A percentile compares a stretch with the other conserved stretches of the same genome.
Conservation (phyloP, 371 early-diverging fungal genomes). For the Sporodiniella umbellata region DNA sequence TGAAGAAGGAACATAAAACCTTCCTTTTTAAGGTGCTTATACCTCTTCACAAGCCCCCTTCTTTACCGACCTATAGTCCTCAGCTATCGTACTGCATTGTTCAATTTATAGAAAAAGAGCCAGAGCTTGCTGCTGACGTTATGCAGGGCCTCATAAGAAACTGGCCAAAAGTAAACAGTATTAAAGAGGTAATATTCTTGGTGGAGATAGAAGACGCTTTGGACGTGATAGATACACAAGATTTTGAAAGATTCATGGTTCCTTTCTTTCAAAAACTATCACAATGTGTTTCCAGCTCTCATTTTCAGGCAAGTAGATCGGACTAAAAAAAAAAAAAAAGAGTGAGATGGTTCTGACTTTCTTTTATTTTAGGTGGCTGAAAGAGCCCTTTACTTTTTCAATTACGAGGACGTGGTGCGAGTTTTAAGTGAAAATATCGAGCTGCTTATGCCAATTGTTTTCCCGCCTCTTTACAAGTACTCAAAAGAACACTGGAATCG, state of each 20-base stretch:
- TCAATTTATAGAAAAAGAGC: conserved; percentile 97
- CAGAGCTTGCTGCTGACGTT: conserved; percentile 84
- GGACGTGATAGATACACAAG: conserved; percentile 87
- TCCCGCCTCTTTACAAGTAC: conserved; percentile 85
- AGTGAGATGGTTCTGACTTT: not conserved
- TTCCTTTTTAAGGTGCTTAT: conserved; percentile 90
- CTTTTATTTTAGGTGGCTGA: conserved; percentile 78
- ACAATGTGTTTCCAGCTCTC: conserved; percentile 89
- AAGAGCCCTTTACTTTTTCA: conserved; percentile 95
- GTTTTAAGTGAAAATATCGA: conserved; percentile 86
- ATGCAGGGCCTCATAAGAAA: conserved; percentile 83
- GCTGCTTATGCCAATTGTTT: conserved; percentile 90
- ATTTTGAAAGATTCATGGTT: conserved; percentile 83
- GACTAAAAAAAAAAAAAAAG: not conserved
- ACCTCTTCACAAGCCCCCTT: conserved; percentile 93
- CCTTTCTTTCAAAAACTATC: conserved; percentile 90
- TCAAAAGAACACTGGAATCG: conserved; percentile 97
- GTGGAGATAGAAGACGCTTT: conserved; percentile 95
- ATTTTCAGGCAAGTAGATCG: conserved; percentile 81
- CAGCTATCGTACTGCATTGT: conserved; percentile 97
- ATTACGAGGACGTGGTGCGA: conserved; percentile 94
- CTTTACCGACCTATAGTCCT: conserved; percentile 89
- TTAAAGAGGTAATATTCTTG: conserved; percentile 97
- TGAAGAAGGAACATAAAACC: conserved; percentile 96
- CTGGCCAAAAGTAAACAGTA: conserved; percentile 98